Evolutionary conservation across 345 rosid genomes (phyloP), one percentile per base, ranked within the genome.

Genomic region (Gynandropsis gynandra): DNA sequence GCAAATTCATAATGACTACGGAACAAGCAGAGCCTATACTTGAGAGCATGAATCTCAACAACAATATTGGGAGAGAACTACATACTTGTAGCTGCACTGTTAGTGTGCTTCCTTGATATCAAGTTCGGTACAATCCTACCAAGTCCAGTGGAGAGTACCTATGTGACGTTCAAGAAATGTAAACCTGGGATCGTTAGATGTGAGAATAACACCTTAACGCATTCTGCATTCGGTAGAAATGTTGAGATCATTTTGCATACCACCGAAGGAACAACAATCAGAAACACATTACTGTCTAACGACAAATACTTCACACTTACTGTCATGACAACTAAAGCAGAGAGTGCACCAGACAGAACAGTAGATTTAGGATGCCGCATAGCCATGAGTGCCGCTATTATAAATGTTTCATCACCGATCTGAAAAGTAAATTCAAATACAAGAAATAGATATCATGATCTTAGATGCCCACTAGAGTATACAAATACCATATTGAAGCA

Each of bases 351-450:
- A 9, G 89, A 88, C 10, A 93, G 48, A 57, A 93, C 99, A 21
- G 56, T 93, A 21, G 99, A 80, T 68, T 85, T 93, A 6, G 99
- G 99, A 47, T 93, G 97, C 24, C 99, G 90, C 99, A 93, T 93
- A 12, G 99, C 99, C 99, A 93, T 88, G 44, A 93, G 79, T 42
- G 99, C 99, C 32, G 99, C 99, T 71, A 93, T 93, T 46, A 93
- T 93, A 65, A 93, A 93, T 4, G 99, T 93, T 56, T 93, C 99
- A 74, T 93, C 99, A 34, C 99, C 99, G 68, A 88, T 81, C 99
- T 87, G 56, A 29, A 52, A 56, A 13, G 67, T 10, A 24, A 66
- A n/a, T 4, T 10, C 14, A 37, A 42, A 18, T 24, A 35, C 31
- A 45, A 49, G 36, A 17, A 17, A 62, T 19, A 50, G 40, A 33